Conservation (phyloP, 768 basidiomycete genomes). For the Cantharellus anzutake region DNA sequence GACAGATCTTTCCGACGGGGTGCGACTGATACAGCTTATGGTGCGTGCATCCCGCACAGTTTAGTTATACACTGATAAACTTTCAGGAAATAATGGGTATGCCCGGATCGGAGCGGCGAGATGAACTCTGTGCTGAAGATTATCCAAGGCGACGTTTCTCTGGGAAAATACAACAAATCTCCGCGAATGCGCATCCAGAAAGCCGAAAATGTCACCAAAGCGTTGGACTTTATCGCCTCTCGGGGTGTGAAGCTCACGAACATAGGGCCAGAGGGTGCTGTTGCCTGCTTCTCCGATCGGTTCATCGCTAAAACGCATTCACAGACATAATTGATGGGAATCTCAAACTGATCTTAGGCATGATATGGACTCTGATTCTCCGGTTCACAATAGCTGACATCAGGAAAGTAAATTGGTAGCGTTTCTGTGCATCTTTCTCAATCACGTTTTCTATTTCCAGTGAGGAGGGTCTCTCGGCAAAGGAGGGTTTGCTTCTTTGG, state of each 20-base stretch:
- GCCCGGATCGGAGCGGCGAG: constrained; percentile 3
- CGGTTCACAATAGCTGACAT: constrained; percentile 98
- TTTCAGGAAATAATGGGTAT: constrained; percentile 89
- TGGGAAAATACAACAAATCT: constrained; percentile 83
- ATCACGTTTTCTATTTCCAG: constrained; percentile 23
- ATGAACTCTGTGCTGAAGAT: neutral
- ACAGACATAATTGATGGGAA: constrained; percentile 98
- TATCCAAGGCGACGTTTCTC: constrained; percentile 56
- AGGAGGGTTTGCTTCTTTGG: constrained; percentile 93
- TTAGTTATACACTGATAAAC: neutral
- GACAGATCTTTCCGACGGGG: constrained; percentile 84
- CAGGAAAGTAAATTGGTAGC: constrained; percentile 35
- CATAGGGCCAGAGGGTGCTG: constrained; percentile 82
- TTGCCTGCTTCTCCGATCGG: neutral
- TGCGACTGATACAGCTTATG: constrained; percentile 88
- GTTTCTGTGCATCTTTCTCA: neutral
- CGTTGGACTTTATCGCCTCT: constrained; percentile 85
- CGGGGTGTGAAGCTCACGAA: constrained; percentile 92
- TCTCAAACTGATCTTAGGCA: constrained; percentile 90
- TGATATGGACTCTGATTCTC: constrained; percentile 97
- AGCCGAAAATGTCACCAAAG: constrained; percentile 95
- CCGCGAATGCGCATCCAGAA: constrained; percentile 91
- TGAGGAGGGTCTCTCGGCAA: constrained; percentile 96
- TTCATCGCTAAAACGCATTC: neutral
- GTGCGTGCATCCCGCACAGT: constrained; percentile 23